phyloP scores from a whole-genome alignment of 768 basidiomycete species.

The Tricholoma furcatifolium region DNA sequence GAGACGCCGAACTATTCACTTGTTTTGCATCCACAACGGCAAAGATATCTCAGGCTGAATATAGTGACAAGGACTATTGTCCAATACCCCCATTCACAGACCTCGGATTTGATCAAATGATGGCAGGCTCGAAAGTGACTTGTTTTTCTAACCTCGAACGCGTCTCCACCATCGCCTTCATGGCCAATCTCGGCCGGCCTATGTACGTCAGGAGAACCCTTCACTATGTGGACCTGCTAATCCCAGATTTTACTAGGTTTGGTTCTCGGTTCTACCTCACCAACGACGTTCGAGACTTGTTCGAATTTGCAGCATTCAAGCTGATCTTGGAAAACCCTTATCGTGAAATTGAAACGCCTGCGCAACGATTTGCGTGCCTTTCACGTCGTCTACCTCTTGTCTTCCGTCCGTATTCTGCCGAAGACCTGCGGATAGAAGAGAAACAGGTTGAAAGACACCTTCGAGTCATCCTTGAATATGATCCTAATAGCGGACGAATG shows the following conservation, averaged over 20 bases:
- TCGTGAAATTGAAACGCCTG: neutral
- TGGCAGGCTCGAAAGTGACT: conserved; percentile 2
- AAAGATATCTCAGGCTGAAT: conserved; percentile 11
- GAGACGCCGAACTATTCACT: conserved; percentile 1
- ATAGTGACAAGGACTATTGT: neutral
- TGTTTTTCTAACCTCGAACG: conserved; percentile 7
- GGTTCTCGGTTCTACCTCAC: neutral
- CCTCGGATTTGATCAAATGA: conserved; percentile 22
- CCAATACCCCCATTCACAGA: conserved; percentile 15
- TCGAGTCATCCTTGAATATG: conserved; percentile 26
- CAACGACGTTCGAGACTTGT: conserved; percentile 8
- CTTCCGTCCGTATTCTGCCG: conserved; percentile 24
- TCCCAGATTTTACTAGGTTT: neutral
- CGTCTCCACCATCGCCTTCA: conserved; percentile 15
- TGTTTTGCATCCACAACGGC: conserved; percentile 22
- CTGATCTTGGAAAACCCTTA: no score
- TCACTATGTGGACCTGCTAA: neutral
- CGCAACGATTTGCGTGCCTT: conserved; percentile 20
- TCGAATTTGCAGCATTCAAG: conserved; percentile 15
- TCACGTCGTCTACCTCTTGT: conserved; percentile 25
- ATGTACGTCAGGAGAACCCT: conserved; percentile 18
- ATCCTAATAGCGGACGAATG: conserved; percentile 13
- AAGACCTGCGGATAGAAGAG: conserved; percentile 15
- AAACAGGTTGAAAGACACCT: conserved; percentile 30
- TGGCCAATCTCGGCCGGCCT: conserved; percentile 23